Base-by-base conservation (phyloP, 139 green algal genomes). In the Micromonas pusilla region DNA sequence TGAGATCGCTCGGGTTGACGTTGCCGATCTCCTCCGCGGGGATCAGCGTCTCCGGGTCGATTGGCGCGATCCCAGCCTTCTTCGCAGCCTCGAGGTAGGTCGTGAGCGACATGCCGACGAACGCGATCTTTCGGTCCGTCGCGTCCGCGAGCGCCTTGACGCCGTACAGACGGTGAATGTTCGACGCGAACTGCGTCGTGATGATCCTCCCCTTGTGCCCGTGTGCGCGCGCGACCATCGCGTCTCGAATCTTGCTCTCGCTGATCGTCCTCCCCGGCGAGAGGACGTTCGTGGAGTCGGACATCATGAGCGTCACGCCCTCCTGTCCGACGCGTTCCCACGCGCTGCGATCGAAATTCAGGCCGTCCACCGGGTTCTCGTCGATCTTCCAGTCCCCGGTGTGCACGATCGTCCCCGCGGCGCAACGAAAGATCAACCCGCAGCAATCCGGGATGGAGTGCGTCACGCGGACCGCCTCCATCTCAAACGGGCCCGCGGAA, bases 371-470 rank as follows among this genome's bases (percentile, higher is more conserved):
- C 0, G 95, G 95, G 39, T 90, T 86, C 83, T 99, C 95, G 68
- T 99, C 95, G 38, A 99, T 99, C 89, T 98, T 97, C 93, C 92
- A 98, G 86, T 98, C 93, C 57, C 93, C 92, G 6, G 91, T 96
- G 87, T 97, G 93, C 63, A 98, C 87, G 30, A 98, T 96, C 82
- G 89, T 97, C 54, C 94, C 93, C 38, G 94, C 80, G 19, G 93
- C 90, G 73, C 81, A 91, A 5, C 93, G 86, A 77, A 99, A 84
- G 23, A 98, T 91, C 30, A 97, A 82, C 32, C 91, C 94, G 79
- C 90, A 96, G 90, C 93, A 98, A 85, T 99, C 95, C 0, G 95
- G 95, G 70, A 99, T 99, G 80, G 90, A 96, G 88, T 99, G 95
- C 31, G 95, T 99, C 31, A 99, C 95, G 2, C 95, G 84, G 9